phyloP scores from a whole-genome alignment of 2,329 filamentous ascomycete genomes.

The Cladosporium cucumerinum region DNA sequence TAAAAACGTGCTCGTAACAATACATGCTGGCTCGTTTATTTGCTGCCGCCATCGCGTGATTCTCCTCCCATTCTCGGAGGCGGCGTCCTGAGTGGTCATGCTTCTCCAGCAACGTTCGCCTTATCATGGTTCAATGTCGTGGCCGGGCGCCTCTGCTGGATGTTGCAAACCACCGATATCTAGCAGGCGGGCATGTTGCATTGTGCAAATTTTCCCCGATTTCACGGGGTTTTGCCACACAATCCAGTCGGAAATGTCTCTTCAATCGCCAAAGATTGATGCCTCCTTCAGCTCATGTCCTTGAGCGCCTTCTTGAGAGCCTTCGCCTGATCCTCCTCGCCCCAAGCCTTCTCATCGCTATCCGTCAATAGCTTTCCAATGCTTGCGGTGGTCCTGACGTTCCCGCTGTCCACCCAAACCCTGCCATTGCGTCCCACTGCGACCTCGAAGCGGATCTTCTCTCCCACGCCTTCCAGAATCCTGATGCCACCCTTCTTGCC shows the following conservation, averaged over 20 bases:
- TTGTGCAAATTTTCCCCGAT: neutral
- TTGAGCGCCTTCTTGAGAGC: slow-evolving; percentile 65
- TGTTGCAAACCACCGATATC: neutral
- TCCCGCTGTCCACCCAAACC: slow-evolving; percentile 85
- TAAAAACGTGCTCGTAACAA: neutral
- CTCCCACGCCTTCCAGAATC: slow-evolving; percentile 76
- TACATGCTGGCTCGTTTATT: neutral
- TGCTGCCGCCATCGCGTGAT: neutral
- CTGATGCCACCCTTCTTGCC: slow-evolving; percentile 63
- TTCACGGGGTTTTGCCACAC: neutral
- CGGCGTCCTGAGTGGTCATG: neutral
- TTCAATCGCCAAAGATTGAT: neutral
- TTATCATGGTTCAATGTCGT: neutral
- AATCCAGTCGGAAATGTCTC: neutral
- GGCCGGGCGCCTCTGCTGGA: neutral
- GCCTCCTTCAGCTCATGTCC: slow-evolving; percentile 40
- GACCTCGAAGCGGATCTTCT: slow-evolving; percentile 84
- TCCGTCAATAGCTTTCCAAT: slow-evolving; percentile 76
- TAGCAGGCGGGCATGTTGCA: neutral
- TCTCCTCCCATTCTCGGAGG: neutral
- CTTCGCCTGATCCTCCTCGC: slow-evolving; percentile 65
- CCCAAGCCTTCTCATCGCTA: slow-evolving; percentile 67
- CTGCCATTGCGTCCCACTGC: slow-evolving; percentile 89
- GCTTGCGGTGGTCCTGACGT: slow-evolving; percentile 66
- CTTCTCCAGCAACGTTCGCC: neutral